These are phyloP conservation scores for Rhynchosporium secalis DNA, from an alignment of 2,329 filamentous ascomycete species.

Conservation along the genomic window DNA sequence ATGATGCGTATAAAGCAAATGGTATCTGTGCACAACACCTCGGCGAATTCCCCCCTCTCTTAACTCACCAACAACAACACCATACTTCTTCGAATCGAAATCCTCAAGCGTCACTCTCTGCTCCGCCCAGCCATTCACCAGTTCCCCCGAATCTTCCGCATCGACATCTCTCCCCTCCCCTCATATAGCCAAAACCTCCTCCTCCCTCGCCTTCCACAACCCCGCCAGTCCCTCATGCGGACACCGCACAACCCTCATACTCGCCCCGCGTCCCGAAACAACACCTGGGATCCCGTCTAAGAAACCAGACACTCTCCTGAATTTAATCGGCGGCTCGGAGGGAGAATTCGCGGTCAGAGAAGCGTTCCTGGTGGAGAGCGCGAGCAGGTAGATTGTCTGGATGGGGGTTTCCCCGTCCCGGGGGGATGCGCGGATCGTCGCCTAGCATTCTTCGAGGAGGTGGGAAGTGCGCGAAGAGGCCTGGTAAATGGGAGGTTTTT, in stretches of 20 bases:
- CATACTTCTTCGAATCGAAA: conserved; percentile 60
- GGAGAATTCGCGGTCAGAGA: conserved; percentile 55
- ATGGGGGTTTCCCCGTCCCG: conserved; percentile 83
- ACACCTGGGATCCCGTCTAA: conserved; percentile 90
- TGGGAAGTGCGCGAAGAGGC: conserved; percentile 65
- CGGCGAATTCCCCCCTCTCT: not conserved
- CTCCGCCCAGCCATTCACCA: conserved; percentile 61
- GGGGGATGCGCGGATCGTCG: conserved; percentile 75
- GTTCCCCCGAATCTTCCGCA: conserved; percentile 52
- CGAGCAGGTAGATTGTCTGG: conserved; percentile 90
- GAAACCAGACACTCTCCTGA: conserved; percentile 91
- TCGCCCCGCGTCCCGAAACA: conserved; percentile 83
- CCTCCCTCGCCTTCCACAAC: conserved; percentile 75
- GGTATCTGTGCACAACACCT: not conserved
- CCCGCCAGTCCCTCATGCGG: conserved; percentile 77
- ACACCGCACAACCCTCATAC: conserved; percentile 93
- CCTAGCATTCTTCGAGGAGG: conserved; percentile 71
- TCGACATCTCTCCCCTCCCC: conserved; percentile 46
- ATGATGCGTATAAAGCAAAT: not conserved
- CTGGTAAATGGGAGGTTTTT: conserved; percentile 49
- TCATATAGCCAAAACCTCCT: conserved; percentile 77
- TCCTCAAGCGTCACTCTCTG: conserved; percentile 51
- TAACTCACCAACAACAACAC: conserved; percentile 45
- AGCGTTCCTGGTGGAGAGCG: conserved; percentile 80
- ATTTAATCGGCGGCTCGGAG: conserved; percentile 61